Evolutionary conservation across 1,139 yeast species (phyloP).

Genomic region (Maudiozyma humilis): DNA sequence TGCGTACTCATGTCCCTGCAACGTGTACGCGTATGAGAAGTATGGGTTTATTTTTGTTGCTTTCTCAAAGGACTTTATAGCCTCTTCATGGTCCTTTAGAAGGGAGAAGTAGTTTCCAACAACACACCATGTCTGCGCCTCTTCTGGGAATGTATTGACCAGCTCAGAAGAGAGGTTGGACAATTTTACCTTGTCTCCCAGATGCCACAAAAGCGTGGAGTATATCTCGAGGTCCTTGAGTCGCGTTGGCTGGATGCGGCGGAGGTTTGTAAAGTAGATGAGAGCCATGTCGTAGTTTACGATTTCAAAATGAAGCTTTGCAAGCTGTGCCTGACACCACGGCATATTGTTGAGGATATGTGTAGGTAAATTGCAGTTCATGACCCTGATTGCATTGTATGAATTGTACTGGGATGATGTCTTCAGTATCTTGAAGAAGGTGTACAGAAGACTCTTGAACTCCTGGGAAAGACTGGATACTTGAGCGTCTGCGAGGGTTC

Average conservation of each 20-base stretch:
- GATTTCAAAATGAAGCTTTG: slow-evolving; percentile 76
- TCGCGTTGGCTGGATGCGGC: slow-evolving; percentile 71
- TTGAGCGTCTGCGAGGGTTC: not conserved
- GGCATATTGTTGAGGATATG: slow-evolving; percentile 59
- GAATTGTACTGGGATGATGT: slow-evolving; percentile 67
- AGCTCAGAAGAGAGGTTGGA: slow-evolving; percentile 78
- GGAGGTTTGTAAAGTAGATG: slow-evolving; percentile 50
- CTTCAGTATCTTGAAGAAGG: slow-evolving; percentile 58
- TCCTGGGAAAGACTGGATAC: slow-evolving; percentile 1
- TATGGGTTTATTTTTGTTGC: slow-evolving; percentile 64
- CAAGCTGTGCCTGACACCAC: slow-evolving; percentile 76
- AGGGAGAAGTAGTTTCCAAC: slow-evolving; percentile 84
- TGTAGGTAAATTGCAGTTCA: slow-evolving; percentile 53
- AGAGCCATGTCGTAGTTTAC: slow-evolving; percentile 78
- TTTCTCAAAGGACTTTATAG: slow-evolving; percentile 76
- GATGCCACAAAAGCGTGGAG: slow-evolving; percentile 89
- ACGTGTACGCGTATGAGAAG: slow-evolving; percentile 82
- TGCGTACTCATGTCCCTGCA: slow-evolving; percentile 89
- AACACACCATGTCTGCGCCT: slow-evolving; percentile 87
- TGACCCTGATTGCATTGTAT: slow-evolving; percentile 63
- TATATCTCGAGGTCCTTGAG: slow-evolving; percentile 84
- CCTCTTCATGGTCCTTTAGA: slow-evolving; percentile 80
- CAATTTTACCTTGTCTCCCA: slow-evolving; percentile 73
- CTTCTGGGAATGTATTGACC: slow-evolving; percentile 52
- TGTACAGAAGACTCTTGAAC: slow-evolving; percentile 40